Evolutionary conservation across 1,284 basidiomycete genomes (phyloP), one percentile per base, ranked within the genome.

Genomic region (Ustilago bromivora): DNA sequence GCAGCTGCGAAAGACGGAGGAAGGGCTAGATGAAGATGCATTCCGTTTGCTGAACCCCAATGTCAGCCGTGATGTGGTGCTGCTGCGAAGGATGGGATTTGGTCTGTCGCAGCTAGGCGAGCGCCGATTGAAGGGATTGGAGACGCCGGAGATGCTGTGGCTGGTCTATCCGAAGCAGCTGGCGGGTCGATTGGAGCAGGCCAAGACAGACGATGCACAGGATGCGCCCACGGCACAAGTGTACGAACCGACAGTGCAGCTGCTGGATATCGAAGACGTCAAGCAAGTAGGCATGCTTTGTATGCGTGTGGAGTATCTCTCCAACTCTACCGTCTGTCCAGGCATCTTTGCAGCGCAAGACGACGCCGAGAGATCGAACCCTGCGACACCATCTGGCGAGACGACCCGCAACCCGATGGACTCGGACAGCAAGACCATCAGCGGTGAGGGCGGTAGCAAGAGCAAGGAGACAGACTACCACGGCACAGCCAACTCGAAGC

Each of bases 61-160:
- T 32, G 83, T 86, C 34, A 87, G 88, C 61, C 82, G 88, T 34
- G 85, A 86, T 62, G 87, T 94, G 64, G 92, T 93, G 28, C 91
- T 90, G 4, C 91, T 96, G 69, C 91, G 91, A 34, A 88, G 91
- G 38, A 90, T 97, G 80, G 92, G 92, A 2, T 89, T 95, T 55
- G 89, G 90, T 36, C 90, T 96, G 64, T 89, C 92, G 40, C 89
- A 90, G 41, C 90, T 97, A 32, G 97, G 97, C 28, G 95, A 98
- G 86, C 90, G 92, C 75, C 94, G 94, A 85, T 90, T 99, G 78
- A 98, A 98, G 87, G 96, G 96, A 15, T 89, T 98, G 41, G 95
- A 98, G 58, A 83, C 79, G 53, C 82, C 84, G 31, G 96, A 98
- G 87, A 89, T 90, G 79, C 89, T 99, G 15, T 93, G 94, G 34